These are phyloP conservation scores for Hygrophila difformis DNA, from an alignment of 257 asterid species.

Conservation along the genomic window DNA sequence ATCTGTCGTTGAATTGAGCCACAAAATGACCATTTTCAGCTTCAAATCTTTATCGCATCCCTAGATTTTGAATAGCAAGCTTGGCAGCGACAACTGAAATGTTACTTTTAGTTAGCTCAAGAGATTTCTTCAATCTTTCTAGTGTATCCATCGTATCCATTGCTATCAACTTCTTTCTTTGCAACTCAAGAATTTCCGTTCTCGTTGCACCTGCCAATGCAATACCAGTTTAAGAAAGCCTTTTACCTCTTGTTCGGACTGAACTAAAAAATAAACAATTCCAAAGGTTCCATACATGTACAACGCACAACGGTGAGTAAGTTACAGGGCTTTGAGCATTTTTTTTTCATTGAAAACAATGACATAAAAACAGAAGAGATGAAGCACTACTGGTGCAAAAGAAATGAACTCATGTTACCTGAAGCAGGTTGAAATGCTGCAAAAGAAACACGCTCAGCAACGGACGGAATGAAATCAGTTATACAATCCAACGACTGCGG, in stretches of 20 bases:
- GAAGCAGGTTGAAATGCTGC: constrained; percentile 69
- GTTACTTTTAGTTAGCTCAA: constrained; percentile 31
- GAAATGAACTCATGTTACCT: constrained; percentile 22
- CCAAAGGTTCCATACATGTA: no score
- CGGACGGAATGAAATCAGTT: constrained; percentile 45
- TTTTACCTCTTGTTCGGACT: background rate
- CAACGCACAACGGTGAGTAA: no score
- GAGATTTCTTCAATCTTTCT: constrained; percentile 45
- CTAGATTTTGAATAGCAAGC: constrained; percentile 73
- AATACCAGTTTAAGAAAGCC: background rate
- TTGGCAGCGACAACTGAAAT: constrained; percentile 62
- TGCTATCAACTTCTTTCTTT: constrained; percentile 46
- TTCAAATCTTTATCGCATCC: constrained; percentile 11
- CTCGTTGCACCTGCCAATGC: constrained; percentile 36
- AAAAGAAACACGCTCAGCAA: constrained; percentile 63
- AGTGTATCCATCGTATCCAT: constrained; percentile 62
- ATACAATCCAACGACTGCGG: constrained; percentile 29
- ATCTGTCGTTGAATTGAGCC: no score
- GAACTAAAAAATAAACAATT: no score
- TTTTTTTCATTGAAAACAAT: no score
- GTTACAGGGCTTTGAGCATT: no score
- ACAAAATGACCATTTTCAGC: no score
- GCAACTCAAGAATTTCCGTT: constrained; percentile 46
- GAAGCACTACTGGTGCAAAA: no score
- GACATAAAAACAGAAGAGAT: no score